Conservation (phyloP, 768 basidiomycete genomes). For the Amanita muscaria region DNA sequence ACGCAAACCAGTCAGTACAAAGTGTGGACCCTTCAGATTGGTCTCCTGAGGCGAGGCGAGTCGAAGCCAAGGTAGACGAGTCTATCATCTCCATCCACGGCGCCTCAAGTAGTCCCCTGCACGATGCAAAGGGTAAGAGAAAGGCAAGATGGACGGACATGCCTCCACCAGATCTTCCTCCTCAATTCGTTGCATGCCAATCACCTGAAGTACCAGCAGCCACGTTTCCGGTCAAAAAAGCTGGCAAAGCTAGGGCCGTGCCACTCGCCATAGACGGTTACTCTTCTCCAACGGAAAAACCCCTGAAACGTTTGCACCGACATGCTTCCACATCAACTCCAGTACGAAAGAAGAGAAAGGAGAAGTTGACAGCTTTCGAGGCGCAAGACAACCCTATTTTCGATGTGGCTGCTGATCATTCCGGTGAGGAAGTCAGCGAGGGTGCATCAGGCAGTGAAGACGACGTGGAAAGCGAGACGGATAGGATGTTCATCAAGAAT, state of each 20-base stretch:
- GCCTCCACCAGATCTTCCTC: slow-evolving; percentile 1
- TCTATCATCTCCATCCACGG: not conserved
- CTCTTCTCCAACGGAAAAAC: slow-evolving; percentile 23
- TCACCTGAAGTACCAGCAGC: slow-evolving; percentile 24
- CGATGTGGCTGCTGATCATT: slow-evolving; percentile 68
- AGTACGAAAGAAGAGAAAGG: slow-evolving; percentile 11
- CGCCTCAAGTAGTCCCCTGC: not conserved
- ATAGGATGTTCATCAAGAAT: slow-evolving; percentile 57
- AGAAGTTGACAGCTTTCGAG: slow-evolving; percentile 6
- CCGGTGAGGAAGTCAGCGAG: slow-evolving; percentile 68
- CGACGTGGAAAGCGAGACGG: slow-evolving; percentile 55
- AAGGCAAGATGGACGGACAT: not conserved
- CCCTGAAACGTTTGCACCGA: slow-evolving; percentile 32
- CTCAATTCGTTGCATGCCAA: slow-evolving; percentile 7
- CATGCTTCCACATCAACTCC: slow-evolving; percentile 22
- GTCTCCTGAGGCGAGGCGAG: too few relatives aligned
- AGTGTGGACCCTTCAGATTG: not conserved
- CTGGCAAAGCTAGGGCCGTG: slow-evolving; percentile 22
- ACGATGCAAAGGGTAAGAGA: not conserved
- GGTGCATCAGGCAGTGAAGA: slow-evolving; percentile 50
- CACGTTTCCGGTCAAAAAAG: slow-evolving; percentile 38
- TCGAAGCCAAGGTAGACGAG: not conserved
- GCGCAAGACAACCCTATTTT: slow-evolving; percentile 34
- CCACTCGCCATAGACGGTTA: slow-evolving; percentile 13
- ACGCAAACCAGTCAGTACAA: not conserved